Evolutionary conservation across 2,329 filamentous ascomycete species (phyloP), one percentile per base, ranked within the genome.

Genomic region (Chrysosporium keratinophilum): DNA sequence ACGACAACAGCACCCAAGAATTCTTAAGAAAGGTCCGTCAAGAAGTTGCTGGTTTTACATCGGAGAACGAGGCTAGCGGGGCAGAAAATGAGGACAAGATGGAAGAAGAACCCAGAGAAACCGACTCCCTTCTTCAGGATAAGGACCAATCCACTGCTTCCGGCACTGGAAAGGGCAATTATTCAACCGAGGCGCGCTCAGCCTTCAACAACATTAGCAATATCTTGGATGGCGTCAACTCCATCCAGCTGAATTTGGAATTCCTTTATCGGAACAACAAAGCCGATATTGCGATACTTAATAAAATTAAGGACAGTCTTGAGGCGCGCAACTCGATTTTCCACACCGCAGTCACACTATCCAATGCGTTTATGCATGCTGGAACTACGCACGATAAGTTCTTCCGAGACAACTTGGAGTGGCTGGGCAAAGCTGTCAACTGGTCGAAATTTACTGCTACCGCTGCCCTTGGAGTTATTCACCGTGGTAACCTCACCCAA

Each of bases 361-460:
- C 91, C 65, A 97, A 97, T 64, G 93, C 90, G 10, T 97, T 98
- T 69, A 98, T 98, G 93, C 95, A 98, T 68, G 90, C 95, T 52
- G 94, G 93, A 56, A 98, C 93, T 0, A 96, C 91, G 0, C 93
- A 95, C 63, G 93, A 98, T 73, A 94, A 91, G 65, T 98, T 98
- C 74, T 97, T 98, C 81, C 82, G 94, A 6, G 89, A 97, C 65
- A 98, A 98, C 67, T 74, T 98, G 20, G 93, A 98, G 61, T 98
- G 93, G 93, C 75, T 98, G 2, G 90, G 91, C 57, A 98, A 97
- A 76, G 93, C 93, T 23, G 89, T 97, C 46, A 98, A 98, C 74
- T 98, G 93, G 93, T 96, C 90, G 57, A 98, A 98, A 69, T 98
- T 98, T 69, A 96, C 93, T 0, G 93, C 93, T 12, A 98, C 93